Evolutionary conservation across 768 basidiomycete genomes (phyloP).

Genomic region (Tremella yokohamensis): DNA sequence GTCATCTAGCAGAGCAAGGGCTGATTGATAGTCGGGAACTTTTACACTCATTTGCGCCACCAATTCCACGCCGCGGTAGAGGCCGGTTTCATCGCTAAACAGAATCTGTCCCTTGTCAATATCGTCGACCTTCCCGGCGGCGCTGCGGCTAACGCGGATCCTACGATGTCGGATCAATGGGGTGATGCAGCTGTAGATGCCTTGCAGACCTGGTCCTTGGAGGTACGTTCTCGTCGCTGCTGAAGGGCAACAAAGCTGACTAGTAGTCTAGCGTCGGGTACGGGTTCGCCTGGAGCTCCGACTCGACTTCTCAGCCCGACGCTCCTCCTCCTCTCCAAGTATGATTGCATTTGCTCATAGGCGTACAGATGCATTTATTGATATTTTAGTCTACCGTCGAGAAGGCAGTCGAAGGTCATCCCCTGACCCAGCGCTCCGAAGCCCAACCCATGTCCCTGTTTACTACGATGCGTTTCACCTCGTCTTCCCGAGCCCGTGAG

Average conservation of each 20-base stretch:
- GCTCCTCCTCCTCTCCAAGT: background rate
- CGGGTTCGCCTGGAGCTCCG: constrained; percentile 29
- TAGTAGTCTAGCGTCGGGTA: constrained; percentile 35
- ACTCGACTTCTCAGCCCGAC: no score
- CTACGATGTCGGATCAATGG: constrained; percentile 32
- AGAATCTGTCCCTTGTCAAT: constrained; percentile 62
- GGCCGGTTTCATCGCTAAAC: constrained; percentile 69
- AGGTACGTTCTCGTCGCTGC: no score
- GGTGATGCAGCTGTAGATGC: constrained; percentile 45
- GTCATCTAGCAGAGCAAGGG: no score
- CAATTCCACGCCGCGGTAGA: constrained; percentile 66
- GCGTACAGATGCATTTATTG: constrained; percentile 6
- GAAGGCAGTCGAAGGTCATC: background rate
- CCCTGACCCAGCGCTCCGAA: background rate
- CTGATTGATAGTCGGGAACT: constrained; percentile 59
- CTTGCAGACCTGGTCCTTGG: constrained; percentile 34
- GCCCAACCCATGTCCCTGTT: constrained; percentile 23
- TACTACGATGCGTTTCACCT: constrained; percentile 41
- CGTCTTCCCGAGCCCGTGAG: constrained; percentile 4
- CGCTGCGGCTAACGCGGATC: constrained; percentile 26
- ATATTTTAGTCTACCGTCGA: background rate
- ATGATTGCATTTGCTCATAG: constrained; percentile 13
- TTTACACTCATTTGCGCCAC: constrained; percentile 75
- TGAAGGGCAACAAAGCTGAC: constrained; percentile 4
- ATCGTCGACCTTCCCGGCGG: constrained; percentile 61